Evolutionary conservation across 192 early-diverging fungal genomes (phyloP), one percentile per base, ranked within the genome.

Genomic region (Backusella psychrophila): DNA sequence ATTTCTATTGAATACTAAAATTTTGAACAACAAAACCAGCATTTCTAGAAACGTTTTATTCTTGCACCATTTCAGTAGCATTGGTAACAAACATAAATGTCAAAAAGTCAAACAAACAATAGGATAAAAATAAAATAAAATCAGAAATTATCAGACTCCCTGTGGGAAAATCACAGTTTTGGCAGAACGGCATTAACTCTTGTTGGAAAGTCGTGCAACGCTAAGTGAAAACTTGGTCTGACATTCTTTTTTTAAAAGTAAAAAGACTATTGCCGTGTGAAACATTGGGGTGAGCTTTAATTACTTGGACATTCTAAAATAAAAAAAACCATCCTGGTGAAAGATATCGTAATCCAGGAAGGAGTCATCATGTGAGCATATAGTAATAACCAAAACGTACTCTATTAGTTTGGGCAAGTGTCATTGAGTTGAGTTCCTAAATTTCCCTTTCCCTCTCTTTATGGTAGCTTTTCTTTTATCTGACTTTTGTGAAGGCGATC

Each of bases 131-230:
- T 33, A 63, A 59, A 63, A 26, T 4, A 63, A 63, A 63, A 63
- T 63, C 56, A 63, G 56, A 63, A 63, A 63, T 29, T 63, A 63
- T 63, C 56, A 63, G 7, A 63, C 4, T 4, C 3, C 56, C 56
- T 63, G 56, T 63, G 56, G 56, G 56, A 63, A 63, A 63, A 63
- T 63, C 56, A 63, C 56, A 63, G 56, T 23, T 63, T 63, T 63
- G 56, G 56, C 56, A 29, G 56, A 63, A 26, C 56, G 56, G 56
- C 56, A 12, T 63, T 26, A 29, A 29, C 56, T 63, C 12, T 26
- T 11, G n/a, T 29, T 63, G 56, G 56, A 29, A 63, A 63, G 23
- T 63, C 56, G 56, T 63, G 56, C 56, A 63, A 63, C 56, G 3
- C 9, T 63, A 26, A 26, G 8, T 63, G 56, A 63, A 63, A 29